These are phyloP conservation scores for Neurospora discreta DNA, from an alignment of 495 filamentous ascomycete genomes.

Conservation along the genomic window DNA sequence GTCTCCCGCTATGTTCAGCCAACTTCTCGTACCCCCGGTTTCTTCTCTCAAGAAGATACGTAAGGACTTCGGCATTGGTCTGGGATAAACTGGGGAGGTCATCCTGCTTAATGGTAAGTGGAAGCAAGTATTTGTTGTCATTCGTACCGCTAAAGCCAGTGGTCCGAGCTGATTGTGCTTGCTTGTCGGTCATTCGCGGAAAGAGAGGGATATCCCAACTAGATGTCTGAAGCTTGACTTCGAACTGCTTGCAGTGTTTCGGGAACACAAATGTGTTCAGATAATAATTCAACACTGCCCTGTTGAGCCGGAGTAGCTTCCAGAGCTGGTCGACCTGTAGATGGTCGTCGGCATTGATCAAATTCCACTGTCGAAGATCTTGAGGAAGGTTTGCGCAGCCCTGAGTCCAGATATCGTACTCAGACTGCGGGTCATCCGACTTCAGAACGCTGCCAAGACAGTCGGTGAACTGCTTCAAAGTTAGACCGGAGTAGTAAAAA, in stretches of 20 bases:
- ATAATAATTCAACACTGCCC: slow-evolving; percentile 37
- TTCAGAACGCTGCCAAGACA: slow-evolving; percentile 30
- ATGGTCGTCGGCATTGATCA: slow-evolving; percentile 40
- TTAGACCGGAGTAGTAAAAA: slow-evolving; percentile 42
- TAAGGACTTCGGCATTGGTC: slow-evolving; percentile 41
- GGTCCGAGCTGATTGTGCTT: slow-evolving; percentile 12
- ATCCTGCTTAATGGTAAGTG: slow-evolving; percentile 39
- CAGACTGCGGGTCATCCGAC: slow-evolving; percentile 39
- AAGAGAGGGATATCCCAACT: slow-evolving; percentile 43
- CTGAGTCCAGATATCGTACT: slow-evolving; percentile 38
- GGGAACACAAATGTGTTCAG: slow-evolving; percentile 47
- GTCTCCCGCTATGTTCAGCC: background rate
- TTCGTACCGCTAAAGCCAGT: slow-evolving; percentile 49
- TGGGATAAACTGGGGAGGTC: slow-evolving; percentile 36
- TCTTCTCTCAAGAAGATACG: background rate
- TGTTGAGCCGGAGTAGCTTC: slow-evolving; percentile 23
- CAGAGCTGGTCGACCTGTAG: slow-evolving; percentile 34
- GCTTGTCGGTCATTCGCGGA: slow-evolving; percentile 8
- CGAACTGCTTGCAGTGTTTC: slow-evolving; percentile 39
- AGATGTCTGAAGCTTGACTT: slow-evolving; percentile 40
- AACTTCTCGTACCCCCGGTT: background rate
- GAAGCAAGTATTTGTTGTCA: slow-evolving; percentile 37
- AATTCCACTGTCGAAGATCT: slow-evolving; percentile 30
- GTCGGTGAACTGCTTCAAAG: slow-evolving; percentile 26
- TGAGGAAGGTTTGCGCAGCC: slow-evolving; percentile 27